Evolutionary conservation across 352 stramenopile genomes (phyloP), one percentile per base, ranked within the genome.

Genomic region (Pythium sukuiense): DNA sequence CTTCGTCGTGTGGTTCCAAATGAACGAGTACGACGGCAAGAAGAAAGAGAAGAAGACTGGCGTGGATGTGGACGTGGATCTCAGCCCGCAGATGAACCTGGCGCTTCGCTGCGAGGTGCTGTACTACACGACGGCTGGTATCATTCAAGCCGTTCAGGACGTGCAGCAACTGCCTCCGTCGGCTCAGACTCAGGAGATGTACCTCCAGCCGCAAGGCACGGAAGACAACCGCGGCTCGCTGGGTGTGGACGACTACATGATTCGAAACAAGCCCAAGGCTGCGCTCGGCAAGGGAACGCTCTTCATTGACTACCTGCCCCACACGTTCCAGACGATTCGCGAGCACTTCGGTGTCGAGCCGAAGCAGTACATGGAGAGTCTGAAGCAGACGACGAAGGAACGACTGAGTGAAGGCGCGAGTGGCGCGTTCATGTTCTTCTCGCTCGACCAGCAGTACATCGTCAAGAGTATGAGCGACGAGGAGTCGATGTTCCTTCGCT

Each of bases 391-490:
- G 37, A 95, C 87, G 0, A 95, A 95, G 71, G 87, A 95, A 53
- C 82, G 87, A 13, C 52, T 95, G 61, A 94, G 85, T 70, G 87
- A 95, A 87, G 87, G 87, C 53, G 87, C 87, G 0, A 94, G 85
- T 69, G 87, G 87, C 12, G 87, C 87, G 13, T 95, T 95, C 71
- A 95, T 95, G 87, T 95, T 94, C 70, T 95, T 95, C 64, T 95
- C 87, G 6, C 81, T 90, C 63, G 87, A 95, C 62, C 87, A 95
- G 70, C 82, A 94, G 68, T 61, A 93, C 56, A 95, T 95, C 65
- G 87, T 95, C 54, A 95, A 95, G 71, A 95, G 87, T 82, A 95
- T 95, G 87, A 94, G 85, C 61, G 80, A 92, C 59, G 87, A 93
- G 54, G 87, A 95, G 59, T 90, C 85, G 24, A 72, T 77, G 14